phyloP scores from a whole-genome alignment of 2,329 filamentous ascomycete genomes.

The Metarhizium sp. region DNA sequence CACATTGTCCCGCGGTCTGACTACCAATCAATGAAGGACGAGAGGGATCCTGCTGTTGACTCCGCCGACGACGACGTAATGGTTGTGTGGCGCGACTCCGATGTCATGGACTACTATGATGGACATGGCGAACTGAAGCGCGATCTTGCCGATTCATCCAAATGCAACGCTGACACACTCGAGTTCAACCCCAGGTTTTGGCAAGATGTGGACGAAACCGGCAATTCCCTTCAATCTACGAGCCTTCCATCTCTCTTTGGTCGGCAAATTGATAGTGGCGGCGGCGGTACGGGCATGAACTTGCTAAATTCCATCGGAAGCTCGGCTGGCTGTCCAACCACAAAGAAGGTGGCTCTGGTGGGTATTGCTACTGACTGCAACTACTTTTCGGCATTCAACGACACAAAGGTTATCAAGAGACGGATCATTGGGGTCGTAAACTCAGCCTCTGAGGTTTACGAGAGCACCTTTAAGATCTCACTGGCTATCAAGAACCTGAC shows the following conservation, averaged over 20 bases:
- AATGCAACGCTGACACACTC: conserved; percentile 68
- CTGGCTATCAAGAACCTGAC: conserved; percentile 82
- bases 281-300: conserved; percentile 60
- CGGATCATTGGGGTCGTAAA: conserved; percentile 83
- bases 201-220: conserved; percentile 45
- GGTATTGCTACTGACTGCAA: conserved; percentile 91
- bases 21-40: conserved; percentile 64
- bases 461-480: conserved; percentile 88
- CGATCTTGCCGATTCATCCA: conserved; percentile 30
- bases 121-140: conserved; percentile 53
- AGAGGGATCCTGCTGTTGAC: conserved; percentile 58
- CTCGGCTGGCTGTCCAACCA: conserved; percentile 74
- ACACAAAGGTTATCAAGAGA: conserved; percentile 47
- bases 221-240: conserved; percentile 45
- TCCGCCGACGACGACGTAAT: conserved; percentile 60
- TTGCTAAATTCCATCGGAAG: conserved; percentile 70
- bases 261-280: conserved; percentile 63
- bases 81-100: conserved; percentile 87
- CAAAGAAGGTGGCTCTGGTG: conserved; percentile 84
- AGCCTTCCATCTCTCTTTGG: conserved; percentile 61
- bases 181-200: conserved; percentile 71
- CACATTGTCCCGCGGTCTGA: conserved; percentile 70
- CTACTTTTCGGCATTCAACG: conserved; percentile 66
- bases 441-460: conserved; percentile 77
- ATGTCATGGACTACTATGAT: conserved; percentile 43